Conservation (phyloP, 768 basidiomycete species). For the Cyathus striatus region DNA sequence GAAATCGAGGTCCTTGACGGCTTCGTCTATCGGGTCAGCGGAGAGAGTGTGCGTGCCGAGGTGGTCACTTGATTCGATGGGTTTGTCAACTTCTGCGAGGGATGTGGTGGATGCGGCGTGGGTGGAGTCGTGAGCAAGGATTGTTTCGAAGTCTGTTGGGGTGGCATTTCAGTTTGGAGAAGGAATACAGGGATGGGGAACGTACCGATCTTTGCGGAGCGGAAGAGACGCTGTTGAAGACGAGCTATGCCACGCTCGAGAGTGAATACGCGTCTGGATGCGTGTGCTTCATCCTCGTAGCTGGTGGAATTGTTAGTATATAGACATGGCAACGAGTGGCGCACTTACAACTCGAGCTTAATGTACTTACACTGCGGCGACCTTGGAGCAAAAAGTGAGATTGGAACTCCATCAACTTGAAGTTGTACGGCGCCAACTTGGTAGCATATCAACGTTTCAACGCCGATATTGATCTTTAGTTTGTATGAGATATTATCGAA, state of each 20-base stretch:
- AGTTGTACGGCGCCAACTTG: slow-evolving; percentile 20
- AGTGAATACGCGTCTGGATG: slow-evolving; percentile 24
- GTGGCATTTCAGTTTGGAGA: background rate
- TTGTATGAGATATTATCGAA: slow-evolving; percentile 10
- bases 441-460: slow-evolving; percentile 20
- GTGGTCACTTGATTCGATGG: slow-evolving; percentile 7
- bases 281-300: slow-evolving; percentile 25
- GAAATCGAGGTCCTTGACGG: slow-evolving; percentile 10
- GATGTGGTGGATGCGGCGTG: background rate
- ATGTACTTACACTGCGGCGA: slow-evolving; percentile 28
- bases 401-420: slow-evolving; percentile 23
- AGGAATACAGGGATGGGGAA: background rate
- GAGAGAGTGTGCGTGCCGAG: slow-evolving; percentile 1
- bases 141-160: background rate
- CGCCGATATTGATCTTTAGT: slow-evolving; percentile 23
- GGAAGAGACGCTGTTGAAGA: slow-evolving; percentile 10
- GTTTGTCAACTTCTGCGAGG: background rate
- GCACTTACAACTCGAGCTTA: slow-evolving; percentile 24
- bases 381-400: slow-evolving; percentile 27
- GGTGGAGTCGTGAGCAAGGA: background rate
- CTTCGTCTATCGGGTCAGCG: slow-evolving; percentile 4
- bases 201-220: background rate
- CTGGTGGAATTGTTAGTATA: slow-evolving; percentile 11
- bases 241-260: slow-evolving; percentile 32
- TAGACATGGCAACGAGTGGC: background rate